Evolutionary conservation across 805 yeast species (phyloP).

Genomic region (Ogataea naganishii): DNA sequence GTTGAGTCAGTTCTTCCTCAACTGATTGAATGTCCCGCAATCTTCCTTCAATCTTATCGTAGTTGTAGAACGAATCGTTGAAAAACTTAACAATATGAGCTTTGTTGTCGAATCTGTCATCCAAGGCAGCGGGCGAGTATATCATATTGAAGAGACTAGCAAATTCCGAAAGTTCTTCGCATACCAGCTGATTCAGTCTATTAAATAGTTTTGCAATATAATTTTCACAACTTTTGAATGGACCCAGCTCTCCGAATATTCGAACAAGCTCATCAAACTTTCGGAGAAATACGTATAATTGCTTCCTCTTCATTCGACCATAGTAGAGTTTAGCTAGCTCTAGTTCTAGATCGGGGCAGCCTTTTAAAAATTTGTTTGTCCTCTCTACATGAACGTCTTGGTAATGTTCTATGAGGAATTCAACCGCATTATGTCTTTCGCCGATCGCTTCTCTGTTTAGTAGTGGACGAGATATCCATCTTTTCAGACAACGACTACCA

Average conservation of each 20-base stretch:
- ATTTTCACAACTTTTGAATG: slow-evolving; percentile 13
- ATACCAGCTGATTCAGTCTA: slow-evolving; percentile 8
- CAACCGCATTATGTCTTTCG: slow-evolving; percentile 56
- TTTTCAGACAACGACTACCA: slow-evolving; percentile 57
- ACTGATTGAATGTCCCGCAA: slow-evolving; percentile 40
- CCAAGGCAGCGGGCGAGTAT: slow-evolving; percentile 41
- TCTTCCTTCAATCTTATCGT: slow-evolving; percentile 23
- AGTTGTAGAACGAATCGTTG: slow-evolving; percentile 32
- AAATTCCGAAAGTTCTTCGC: slow-evolving; percentile 16
- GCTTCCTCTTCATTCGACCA: slow-evolving; percentile 48
- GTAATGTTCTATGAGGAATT: slow-evolving; percentile 32
- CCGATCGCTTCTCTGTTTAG: slow-evolving; percentile 43
- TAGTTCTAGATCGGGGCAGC: slow-evolving; percentile 47
- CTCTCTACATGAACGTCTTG: slow-evolving; percentile 27
- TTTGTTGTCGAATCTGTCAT: slow-evolving; percentile 34
- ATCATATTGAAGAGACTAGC: slow-evolving; percentile 38
- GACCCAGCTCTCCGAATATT: slow-evolving; percentile 14
- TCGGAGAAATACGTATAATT: slow-evolving; percentile 45
- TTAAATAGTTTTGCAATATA: slow-evolving; percentile 15
- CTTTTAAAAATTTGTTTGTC: slow-evolving; percentile 17
- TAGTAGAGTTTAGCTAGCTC: slow-evolving; percentile 52
- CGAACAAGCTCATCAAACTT: slow-evolving; percentile 31
- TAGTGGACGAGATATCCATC: slow-evolving; percentile 76
- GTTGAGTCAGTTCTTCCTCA: slow-evolving; percentile 40
- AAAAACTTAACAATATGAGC: slow-evolving; percentile 28